Evolutionary conservation across 2,329 filamentous ascomycete species (phyloP), one percentile per base, ranked within the genome.

Genomic region (Fusarium subglutinans): DNA sequence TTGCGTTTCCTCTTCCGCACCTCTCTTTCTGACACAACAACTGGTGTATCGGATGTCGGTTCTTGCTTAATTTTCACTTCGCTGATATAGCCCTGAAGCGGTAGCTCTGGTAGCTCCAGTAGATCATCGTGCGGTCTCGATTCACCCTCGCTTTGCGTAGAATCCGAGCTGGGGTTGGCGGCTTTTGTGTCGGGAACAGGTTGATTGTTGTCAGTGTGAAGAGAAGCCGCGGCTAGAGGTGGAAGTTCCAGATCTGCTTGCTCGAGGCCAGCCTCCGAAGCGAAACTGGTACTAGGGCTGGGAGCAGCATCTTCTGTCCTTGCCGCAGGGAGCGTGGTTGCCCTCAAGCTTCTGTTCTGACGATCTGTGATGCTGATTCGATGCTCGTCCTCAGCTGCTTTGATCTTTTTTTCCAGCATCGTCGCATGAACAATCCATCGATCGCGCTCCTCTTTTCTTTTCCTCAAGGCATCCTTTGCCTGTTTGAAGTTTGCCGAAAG

Each of bases 11-110:
- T 82, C 73, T 88, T 89, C 51, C 84, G 84, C 3, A 90, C 78
- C 24, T 77, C 76, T 20, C 87, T 85, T 69, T 88, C 87, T 8
- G 84, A 88, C 5, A 90, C 79, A 11, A 90, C 76, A 4, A 89
- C 80, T 0, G 86, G 87, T 5, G 77, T 78, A 64, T 90, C 88
- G 2, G 89, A 90, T 9, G 86, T 88, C 5, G 86, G 86, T 69
- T 90, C 88, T n/a, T 80, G 63, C 73, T 90, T 90, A 30, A 89
- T 76, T 9, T 45, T 40, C 13, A 74, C 67, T 11, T 67, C 70
- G 3, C 44, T 40, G 10, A 20, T 22, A 30, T 69, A 63, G 22
- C 66, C 58, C 8, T 69, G 44, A 13, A 51, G 14, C 2, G 75
- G 71, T 30, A 81, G 53, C 15, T 72, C 67, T 4, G 80, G 77